These are phyloP conservation scores for Jimgerdemannia flammicorona DNA, from an alignment of 192 early-diverging fungal genomes.

Conservation along the genomic window DNA sequence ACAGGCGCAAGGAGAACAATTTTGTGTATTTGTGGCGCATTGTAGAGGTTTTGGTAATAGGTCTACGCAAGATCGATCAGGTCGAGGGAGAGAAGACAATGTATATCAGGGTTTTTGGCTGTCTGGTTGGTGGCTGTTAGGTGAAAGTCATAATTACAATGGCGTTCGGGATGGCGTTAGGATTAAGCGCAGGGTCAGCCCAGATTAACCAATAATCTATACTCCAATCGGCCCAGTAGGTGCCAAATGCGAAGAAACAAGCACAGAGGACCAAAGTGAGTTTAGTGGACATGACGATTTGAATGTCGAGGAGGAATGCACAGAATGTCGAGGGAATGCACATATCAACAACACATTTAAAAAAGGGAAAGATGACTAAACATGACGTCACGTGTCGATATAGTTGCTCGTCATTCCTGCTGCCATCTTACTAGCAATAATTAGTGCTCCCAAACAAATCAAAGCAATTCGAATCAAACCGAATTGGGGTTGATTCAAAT, in stretches of 20 bases:
- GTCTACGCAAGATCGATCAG: not conserved
- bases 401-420: no score
- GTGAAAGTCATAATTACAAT: not conserved
- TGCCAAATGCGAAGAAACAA: not conserved
- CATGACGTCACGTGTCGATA: no score
- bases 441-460: no score
- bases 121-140: not conserved
- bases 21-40: not conserved
- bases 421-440: no score
- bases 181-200: not conserved
- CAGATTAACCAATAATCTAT: not conserved
- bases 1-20: not conserved
- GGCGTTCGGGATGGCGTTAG: not conserved
- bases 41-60: not conserved
- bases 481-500: no score
- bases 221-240: not conserved
- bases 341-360: no score
- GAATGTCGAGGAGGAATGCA: no score
- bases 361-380: no score
- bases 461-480: no score
- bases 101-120: not conserved
- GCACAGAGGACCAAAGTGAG: not conserved
- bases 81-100: not conserved
- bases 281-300: not conserved
- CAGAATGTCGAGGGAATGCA: no score